Evolutionary conservation across 1,139 yeast species (phyloP).

Genomic region (Saccharomyces uvarum): DNA sequence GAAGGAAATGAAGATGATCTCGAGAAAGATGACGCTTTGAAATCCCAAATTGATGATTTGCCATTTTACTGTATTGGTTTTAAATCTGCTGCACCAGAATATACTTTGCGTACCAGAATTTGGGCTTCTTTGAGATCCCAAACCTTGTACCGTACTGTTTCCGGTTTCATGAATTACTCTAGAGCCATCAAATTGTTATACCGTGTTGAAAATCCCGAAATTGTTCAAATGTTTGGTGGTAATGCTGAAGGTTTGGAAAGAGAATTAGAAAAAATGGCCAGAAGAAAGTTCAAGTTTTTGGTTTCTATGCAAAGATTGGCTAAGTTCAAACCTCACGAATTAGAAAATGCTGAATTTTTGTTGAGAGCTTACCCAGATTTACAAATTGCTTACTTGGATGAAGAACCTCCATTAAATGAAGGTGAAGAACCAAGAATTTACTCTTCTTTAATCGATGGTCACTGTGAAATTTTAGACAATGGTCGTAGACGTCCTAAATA

Average conservation of each 20-base stretch:
- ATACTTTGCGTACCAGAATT: constrained; percentile 93
- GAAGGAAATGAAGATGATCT: constrained; percentile 69
- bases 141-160: constrained; percentile 94
- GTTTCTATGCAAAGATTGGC: constrained; percentile 98
- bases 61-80: constrained; percentile 99
- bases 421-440: constrained; percentile 97
- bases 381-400: constrained; percentile 96
- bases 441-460: constrained; percentile 96
- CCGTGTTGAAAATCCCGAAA: constrained; percentile 98
- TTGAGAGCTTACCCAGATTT: constrained; percentile 97
- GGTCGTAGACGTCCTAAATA: constrained; percentile 98
- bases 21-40: constrained; percentile 61
- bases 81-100: constrained; percentile 99
- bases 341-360: constrained; percentile 96
- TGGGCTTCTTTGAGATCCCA: constrained; percentile 99
- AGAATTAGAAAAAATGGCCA: constrained; percentile 97
- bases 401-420: constrained; percentile 80
- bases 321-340: constrained; percentile 92
- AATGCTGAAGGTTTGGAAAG: constrained; percentile 91
- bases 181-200: constrained; percentile 94
- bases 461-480: constrained; percentile 93
- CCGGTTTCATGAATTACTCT: constrained; percentile 98
- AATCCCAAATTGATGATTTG: constrained; percentile 88
- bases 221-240: constrained; percentile 96
- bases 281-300: constrained; percentile 94